Evolutionary conservation across 164 flowering plant species (phyloP).

Genomic region (Sextonia rubra): DNA sequence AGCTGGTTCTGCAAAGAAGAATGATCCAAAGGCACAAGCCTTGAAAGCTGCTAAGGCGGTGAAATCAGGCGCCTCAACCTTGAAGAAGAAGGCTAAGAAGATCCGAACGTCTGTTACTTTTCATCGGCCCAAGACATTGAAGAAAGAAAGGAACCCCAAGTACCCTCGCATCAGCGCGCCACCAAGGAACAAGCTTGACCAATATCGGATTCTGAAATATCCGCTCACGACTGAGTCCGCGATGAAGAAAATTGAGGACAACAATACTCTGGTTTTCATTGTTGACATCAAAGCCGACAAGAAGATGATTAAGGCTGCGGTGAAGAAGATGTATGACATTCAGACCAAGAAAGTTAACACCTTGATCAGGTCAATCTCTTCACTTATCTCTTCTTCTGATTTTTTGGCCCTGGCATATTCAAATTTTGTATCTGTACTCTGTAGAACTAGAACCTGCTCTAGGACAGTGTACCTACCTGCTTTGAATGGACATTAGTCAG

Average conservation of each 20-base stretch:
- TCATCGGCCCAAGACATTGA: slow-evolving; percentile 59
- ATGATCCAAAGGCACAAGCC: slow-evolving; percentile 58
- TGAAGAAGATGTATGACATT: slow-evolving; percentile 73
- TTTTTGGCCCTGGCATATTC: not conserved
- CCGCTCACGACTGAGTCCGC: slow-evolving; percentile 70
- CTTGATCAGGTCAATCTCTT: slow-evolving; percentile 42
- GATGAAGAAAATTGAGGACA: slow-evolving; percentile 77
- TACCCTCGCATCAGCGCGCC: slow-evolving; percentile 62
- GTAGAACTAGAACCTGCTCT: no score
- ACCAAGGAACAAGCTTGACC: slow-evolving; percentile 57
- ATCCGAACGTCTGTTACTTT: slow-evolving; percentile 58
- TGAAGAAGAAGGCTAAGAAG: slow-evolving; percentile 58
- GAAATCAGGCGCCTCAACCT: slow-evolving; percentile 37
- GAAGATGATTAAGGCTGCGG: slow-evolving; percentile 64
- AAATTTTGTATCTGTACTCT: no score
- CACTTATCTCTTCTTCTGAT: not conserved
- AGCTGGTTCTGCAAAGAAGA: slow-evolving; percentile 40
- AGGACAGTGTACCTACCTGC: not conserved
- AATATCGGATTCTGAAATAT: slow-evolving; percentile 57
- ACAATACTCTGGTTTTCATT: slow-evolving; percentile 71
- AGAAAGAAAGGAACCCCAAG: slow-evolving; percentile 54
- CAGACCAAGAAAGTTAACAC: slow-evolving; percentile 72
- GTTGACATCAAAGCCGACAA: slow-evolving; percentile 71
- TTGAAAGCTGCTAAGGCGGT: slow-evolving; percentile 64
- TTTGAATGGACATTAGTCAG: not conserved